Evolutionary conservation across 2,329 filamentous ascomycete species (phyloP).

Genomic region (Aspergillus amoenus): DNA sequence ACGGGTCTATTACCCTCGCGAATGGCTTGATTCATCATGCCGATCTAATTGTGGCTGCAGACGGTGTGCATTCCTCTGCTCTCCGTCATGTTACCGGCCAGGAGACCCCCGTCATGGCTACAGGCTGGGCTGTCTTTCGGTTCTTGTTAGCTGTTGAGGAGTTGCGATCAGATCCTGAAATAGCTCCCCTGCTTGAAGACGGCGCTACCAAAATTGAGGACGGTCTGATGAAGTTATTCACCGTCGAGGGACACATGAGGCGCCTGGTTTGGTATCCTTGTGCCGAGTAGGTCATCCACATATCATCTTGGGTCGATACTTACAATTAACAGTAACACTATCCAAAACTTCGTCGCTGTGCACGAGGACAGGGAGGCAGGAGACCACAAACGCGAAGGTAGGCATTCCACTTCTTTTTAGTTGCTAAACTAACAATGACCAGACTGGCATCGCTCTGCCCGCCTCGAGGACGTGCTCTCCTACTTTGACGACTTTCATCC

Average conservation of each 20-base stretch:
- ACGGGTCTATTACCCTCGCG: conserved; percentile 10
- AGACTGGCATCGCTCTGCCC: conserved; percentile 12
- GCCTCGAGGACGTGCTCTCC: conserved; percentile 3
- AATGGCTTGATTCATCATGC: conserved; percentile 22
- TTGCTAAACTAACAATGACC: not conserved
- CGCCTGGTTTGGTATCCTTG: conserved; percentile 32
- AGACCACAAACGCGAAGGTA: conserved; percentile 3
- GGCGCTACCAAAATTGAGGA: not conserved
- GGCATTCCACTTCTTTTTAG: not conserved
- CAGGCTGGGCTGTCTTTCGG: conserved; percentile 26
- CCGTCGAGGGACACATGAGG: conserved; percentile 16
- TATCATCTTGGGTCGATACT: not conserved
- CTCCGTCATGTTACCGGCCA: conserved; percentile 13
- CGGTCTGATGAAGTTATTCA: conserved; percentile 29
- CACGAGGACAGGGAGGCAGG: conserved; percentile 7
- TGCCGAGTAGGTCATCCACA: conserved; percentile 18
- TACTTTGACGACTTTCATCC: conserved; percentile 5
- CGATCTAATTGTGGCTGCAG: conserved; percentile 33
- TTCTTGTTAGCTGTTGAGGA: conserved; percentile 24
- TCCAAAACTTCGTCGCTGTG: conserved; percentile 32
- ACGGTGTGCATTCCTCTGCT: conserved; percentile 28
- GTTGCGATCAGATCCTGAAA: conserved; percentile 31
- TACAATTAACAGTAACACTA: conserved; percentile 15
- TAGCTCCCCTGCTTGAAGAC: not conserved
- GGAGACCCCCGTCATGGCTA: not conserved